Evolutionary conservation across 2,329 filamentous ascomycete species (phyloP).

Genomic region (Colletotrichum falcatum): DNA sequence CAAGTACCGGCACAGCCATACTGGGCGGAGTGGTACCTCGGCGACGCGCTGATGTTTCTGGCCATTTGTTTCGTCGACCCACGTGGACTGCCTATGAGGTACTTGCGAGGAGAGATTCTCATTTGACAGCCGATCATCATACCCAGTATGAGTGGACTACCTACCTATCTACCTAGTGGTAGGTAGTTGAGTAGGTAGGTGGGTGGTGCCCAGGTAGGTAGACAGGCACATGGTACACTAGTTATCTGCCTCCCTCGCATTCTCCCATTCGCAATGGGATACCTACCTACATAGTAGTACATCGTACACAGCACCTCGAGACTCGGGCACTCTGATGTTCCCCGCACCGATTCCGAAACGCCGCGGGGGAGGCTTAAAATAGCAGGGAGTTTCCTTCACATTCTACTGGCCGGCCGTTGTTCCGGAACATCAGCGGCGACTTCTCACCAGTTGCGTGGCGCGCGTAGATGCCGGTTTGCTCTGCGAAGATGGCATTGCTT

Average conservation of each 20-base stretch:
- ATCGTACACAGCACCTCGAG: not conserved
- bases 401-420: not conserved
- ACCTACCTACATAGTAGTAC: too few relatives aligned
- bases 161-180: too few relatives aligned
- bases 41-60: not conserved
- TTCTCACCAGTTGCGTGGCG: not conserved
- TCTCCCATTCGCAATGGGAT: not conserved
- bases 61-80: slow-evolving; percentile 19
- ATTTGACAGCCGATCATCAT: too few relatives aligned
- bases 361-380: slow-evolving; percentile 21
- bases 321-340: not conserved
- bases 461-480: not conserved
- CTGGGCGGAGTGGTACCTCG: not conserved
- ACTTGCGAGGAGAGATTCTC: too few relatives aligned
- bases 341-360: slow-evolving; percentile 30
- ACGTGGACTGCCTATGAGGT: too few relatives aligned
- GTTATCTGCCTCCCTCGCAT: too few relatives aligned
- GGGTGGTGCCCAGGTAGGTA: too few relatives aligned
- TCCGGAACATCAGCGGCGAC: not conserved
- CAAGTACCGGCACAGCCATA: not conserved
- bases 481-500: not conserved
- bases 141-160: too few relatives aligned
- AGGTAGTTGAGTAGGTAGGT: too few relatives aligned
- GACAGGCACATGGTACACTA: too few relatives aligned
- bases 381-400: not conserved